Evolutionary conservation across 2,329 filamentous ascomycete species (phyloP).

Genomic region (Fusarium ramigenum): DNA sequence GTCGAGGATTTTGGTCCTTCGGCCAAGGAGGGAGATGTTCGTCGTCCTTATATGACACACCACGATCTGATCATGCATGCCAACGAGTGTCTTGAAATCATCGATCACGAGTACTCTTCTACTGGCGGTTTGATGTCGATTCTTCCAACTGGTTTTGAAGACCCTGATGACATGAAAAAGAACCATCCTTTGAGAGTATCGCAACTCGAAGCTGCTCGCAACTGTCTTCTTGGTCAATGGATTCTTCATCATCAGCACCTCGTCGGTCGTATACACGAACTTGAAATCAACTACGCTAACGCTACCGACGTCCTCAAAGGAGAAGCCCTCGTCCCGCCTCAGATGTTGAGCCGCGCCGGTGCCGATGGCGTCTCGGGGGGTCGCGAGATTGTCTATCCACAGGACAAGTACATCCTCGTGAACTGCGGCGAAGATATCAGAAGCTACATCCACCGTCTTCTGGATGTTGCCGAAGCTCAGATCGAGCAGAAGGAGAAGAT

Average conservation of each 20-base stretch:
- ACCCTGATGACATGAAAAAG: conserved; percentile 42
- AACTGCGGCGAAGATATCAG: conserved; percentile 64
- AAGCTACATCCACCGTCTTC: conserved; percentile 54
- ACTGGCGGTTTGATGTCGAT: conserved; percentile 66
- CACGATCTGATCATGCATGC: conserved; percentile 64
- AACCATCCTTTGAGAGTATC: conserved; percentile 27
- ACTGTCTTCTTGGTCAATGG: conserved; percentile 66
- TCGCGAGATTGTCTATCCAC: conserved; percentile 62
- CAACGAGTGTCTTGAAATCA: conserved; percentile 66
- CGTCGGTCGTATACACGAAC: conserved; percentile 63
- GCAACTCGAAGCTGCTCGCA: conserved; percentile 56
- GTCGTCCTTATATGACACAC: conserved; percentile 56
- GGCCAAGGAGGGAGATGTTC: conserved; percentile 24
- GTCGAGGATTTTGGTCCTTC: conserved; percentile 32
- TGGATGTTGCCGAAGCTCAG: conserved; percentile 58
- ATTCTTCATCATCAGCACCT: conserved; percentile 64
- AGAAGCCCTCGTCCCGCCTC: conserved; percentile 60
- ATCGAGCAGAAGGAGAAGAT: conserved; percentile 48
- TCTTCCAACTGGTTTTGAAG: conserved; percentile 54
- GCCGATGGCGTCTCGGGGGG: conserved; percentile 59
- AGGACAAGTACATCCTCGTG: conserved; percentile 65
- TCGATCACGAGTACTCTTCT: conserved; percentile 66
- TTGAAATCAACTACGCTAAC: conserved; percentile 63
- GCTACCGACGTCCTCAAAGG: conserved; percentile 59
- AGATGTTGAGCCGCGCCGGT: conserved; percentile 63